phyloP scores from a whole-genome alignment of 768 basidiomycete species.

The Suillus fuscotomentosus region DNA sequence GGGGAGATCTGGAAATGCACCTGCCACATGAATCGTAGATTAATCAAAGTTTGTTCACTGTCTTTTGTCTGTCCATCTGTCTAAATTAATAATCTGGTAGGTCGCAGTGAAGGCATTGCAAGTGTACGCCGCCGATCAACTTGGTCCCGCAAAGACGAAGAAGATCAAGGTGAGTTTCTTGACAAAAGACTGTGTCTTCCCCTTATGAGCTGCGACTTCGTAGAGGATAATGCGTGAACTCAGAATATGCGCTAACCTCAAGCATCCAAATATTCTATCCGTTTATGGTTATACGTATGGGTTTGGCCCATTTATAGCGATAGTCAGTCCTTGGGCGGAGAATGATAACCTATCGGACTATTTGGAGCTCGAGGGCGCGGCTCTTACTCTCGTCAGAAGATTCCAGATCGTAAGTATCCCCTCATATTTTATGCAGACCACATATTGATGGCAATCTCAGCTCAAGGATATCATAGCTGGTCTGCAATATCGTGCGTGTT shows the following conservation, averaged over 20 bases:
- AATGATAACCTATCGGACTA: conserved; percentile 26
- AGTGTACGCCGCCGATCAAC: background rate
- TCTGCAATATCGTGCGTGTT: background rate
- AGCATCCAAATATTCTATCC: conserved; percentile 28
- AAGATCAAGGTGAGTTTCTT: conserved; percentile 1
- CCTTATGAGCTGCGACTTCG: conserved; percentile 7
- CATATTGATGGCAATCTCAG: background rate
- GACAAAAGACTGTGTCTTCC: background rate
- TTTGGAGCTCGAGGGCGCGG: conserved; percentile 14
- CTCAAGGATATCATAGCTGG: background rate
- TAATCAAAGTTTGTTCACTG: background rate
- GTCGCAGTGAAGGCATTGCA: conserved; percentile 5
- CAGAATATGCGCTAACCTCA: conserved; percentile 22
- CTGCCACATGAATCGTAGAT: background rate
- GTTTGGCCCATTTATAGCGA: conserved; percentile 30
- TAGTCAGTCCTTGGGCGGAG: conserved; percentile 37
- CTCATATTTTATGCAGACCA: background rate
- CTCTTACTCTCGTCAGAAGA: conserved; percentile 1
- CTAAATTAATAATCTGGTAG: background rate
- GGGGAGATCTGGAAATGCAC: conserved; percentile 8
- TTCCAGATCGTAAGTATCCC: background rate
- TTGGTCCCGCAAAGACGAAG: background rate
- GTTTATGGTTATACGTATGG: conserved; percentile 27
- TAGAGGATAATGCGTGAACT: conserved; percentile 18
- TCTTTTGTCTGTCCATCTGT: background rate